Evolutionary conservation across 495 filamentous ascomycete species (phyloP).

Genomic region (Jackrogersella multiformis): DNA sequence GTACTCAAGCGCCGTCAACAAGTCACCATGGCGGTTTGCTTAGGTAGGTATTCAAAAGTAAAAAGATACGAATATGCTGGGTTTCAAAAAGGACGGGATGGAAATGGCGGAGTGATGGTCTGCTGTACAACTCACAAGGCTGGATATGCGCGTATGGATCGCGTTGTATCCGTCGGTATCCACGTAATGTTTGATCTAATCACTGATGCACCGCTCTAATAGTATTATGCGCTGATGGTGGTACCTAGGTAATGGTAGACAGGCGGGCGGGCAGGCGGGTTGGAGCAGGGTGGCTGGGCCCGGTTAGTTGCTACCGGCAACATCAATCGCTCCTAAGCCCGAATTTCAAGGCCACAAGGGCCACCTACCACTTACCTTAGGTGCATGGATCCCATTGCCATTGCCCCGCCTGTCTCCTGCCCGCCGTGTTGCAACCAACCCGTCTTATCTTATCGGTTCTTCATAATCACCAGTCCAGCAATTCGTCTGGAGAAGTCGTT

Average conservation of each 20-base stretch:
- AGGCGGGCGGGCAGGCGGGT: neutral
- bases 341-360: neutral
- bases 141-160: slow-evolving; percentile 29
- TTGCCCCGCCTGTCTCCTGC: neutral
- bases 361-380: no score
- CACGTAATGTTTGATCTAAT: no score
- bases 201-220: no score
- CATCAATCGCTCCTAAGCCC: slow-evolving; percentile 4
- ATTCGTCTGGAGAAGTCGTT: neutral
- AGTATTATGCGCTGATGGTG: no score
- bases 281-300: slow-evolving; percentile 3
- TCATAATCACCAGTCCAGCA: neutral
- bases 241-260: slow-evolving; percentile 11
- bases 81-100: neutral
- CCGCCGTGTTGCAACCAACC: neutral
- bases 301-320: slow-evolving; percentile 28
- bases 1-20: slow-evolving; percentile 4
- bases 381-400: no score
- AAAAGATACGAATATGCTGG: neutral
- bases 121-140: slow-evolving; percentile 31
- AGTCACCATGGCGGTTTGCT: no score
- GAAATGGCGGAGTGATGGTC: slow-evolving; percentile 12
- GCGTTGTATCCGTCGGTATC: slow-evolving; percentile 32
- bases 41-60: neutral
- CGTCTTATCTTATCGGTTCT: slow-evolving; percentile 17